Conservation (phyloP, 2,329 filamentous ascomycete species). For the Podosphaera leucotricha region DNA sequence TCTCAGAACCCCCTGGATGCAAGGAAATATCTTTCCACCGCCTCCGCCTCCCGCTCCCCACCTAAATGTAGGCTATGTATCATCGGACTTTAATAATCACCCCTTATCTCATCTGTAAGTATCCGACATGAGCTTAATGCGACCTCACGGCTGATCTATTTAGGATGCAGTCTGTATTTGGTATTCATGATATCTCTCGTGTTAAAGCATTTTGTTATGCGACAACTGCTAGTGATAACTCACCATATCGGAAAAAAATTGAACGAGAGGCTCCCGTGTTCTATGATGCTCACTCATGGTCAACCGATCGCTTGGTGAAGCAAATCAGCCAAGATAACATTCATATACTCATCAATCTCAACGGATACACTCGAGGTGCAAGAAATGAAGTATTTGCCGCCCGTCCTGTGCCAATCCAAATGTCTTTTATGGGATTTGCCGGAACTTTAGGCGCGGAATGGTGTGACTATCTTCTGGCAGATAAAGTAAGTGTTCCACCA, state of each 20-base stretch:
- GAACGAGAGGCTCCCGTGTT: constrained; percentile 83
- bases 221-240: constrained; percentile 76
- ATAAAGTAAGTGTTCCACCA: constrained; percentile 63
- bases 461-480: constrained; percentile 93
- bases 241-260: constrained; percentile 74
- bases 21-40: constrained; percentile 57
- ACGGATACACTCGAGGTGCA: constrained; percentile 91
- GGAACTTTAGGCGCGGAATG: constrained; percentile 90
- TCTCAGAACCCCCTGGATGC: constrained; percentile 66
- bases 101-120: constrained; percentile 66
- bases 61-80: constrained; percentile 87
- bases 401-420: constrained; percentile 81
- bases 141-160: constrained; percentile 1
- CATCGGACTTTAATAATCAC: constrained; percentile 97
- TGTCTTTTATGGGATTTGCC: constrained; percentile 99
- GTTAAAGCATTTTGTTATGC: constrained; percentile 87
- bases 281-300: constrained; percentile 67
- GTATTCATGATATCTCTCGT: constrained; percentile 50
- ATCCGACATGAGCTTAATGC: background rate
- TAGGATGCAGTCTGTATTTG: constrained; percentile 94
- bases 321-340: constrained; percentile 76
- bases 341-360: constrained; percentile 91
- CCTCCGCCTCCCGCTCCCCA: constrained; percentile 59
- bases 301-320: constrained; percentile 58
- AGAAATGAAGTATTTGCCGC: constrained; percentile 94